Conservation (phyloP, 225 moss, liverwort and hornwort genomes). For the Sphagnum tenellum region DNA sequence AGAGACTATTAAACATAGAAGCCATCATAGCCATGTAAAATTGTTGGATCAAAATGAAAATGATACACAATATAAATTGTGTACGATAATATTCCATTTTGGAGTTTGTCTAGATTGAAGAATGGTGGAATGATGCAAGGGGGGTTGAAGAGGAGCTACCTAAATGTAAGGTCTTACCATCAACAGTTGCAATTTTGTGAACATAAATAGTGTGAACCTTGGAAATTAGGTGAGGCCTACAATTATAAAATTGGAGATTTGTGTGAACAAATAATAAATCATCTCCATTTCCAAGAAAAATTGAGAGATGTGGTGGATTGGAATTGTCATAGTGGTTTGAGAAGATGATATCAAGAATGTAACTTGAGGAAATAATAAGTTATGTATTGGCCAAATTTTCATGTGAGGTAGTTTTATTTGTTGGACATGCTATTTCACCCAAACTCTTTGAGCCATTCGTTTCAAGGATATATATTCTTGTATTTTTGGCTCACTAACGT, state of each 20-base stretch:
- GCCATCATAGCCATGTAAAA: no score
- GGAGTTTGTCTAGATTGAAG: no score
- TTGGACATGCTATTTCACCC: constrained; percentile 33
- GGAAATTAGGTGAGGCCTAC: constrained; percentile 22
- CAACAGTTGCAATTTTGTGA: constrained; percentile 9
- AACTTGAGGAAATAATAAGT: constrained; percentile 87
- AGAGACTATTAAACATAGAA: no score
- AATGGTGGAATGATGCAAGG: no score
- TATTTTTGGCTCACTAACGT: no score
- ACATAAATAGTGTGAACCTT: constrained; percentile 38
- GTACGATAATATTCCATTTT: no score
- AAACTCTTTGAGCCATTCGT: constrained; percentile 47
- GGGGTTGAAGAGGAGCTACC: no score
- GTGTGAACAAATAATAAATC: no score
- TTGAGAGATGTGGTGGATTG: background rate
- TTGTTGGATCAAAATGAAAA: no score
- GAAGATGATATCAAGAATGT: constrained; percentile 92
- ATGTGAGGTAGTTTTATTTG: constrained; percentile 52
- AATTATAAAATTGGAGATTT: no score
- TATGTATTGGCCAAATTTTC: constrained; percentile 75
- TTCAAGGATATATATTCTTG: constrained; percentile 14
- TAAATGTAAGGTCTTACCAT: no score
- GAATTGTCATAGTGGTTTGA: constrained; percentile 54
- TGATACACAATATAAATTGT: no score
- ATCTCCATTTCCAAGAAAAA: background rate